Conservation (phyloP, 2,329 filamentous ascomycete genomes). For the Colletotrichum plurivorum region DNA sequence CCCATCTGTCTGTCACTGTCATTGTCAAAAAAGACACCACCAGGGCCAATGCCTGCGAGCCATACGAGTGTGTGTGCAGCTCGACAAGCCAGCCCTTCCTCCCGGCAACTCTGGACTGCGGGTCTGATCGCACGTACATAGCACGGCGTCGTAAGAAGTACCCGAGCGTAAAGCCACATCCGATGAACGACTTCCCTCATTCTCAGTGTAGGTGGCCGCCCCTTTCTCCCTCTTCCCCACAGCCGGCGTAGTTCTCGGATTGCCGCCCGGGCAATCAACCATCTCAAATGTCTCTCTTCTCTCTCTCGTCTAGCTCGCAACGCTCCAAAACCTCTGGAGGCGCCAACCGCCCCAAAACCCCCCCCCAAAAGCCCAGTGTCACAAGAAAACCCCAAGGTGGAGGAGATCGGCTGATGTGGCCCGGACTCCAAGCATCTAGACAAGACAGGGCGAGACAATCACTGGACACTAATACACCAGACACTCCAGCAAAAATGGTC, state of each 20-base stretch:
- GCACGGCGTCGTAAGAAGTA: too few species aligned
- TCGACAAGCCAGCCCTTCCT: constrained; percentile 23
- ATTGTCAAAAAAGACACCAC: background rate
- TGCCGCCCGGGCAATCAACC: constrained; percentile 20
- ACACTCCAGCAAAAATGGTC: background rate
- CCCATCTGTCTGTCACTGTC: constrained; percentile 8
- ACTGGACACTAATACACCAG: background rate
- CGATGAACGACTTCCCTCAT: constrained; percentile 23
- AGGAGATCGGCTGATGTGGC: constrained; percentile 9
- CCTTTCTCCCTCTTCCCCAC: constrained; percentile 1
- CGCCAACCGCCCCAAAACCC: background rate
- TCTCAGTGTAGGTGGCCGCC: too few species aligned
- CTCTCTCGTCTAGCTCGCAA: background rate
- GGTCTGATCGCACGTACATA: constrained; percentile 7
- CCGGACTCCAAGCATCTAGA: constrained; percentile 9
- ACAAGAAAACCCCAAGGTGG: background rate
- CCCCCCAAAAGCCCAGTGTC: background rate
- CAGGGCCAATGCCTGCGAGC: background rate
- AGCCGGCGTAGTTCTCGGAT: constrained; percentile 9
- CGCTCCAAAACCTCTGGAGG: background rate
- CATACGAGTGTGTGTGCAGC: background rate
- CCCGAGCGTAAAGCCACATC: background rate
- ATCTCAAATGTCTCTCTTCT: constrained; percentile 13
- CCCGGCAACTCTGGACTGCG: constrained; percentile 23
- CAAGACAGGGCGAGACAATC: constrained; percentile 12